Conservation (phyloP, 1,284 basidiomycete species). For the Microbotryomycetes sp. region DNA sequence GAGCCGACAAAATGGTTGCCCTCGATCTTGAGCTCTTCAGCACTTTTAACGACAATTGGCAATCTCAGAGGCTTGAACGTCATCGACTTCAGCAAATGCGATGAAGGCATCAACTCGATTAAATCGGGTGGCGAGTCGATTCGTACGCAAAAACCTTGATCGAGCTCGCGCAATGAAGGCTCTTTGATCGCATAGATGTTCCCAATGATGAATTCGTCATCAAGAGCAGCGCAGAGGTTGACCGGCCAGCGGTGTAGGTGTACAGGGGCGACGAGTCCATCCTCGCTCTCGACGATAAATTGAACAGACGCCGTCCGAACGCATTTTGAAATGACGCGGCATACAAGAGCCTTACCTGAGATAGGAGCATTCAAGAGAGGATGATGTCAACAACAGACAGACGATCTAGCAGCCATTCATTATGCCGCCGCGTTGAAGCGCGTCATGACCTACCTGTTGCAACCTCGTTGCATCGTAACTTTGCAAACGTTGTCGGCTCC, state of each 20-base stretch:
- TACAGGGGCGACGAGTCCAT: constrained; percentile 4
- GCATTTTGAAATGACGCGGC: constrained; percentile 2
- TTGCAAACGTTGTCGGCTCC: not conserved
- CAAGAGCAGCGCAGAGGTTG: not conserved
- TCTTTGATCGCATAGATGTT: constrained; percentile 17
- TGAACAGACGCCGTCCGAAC: constrained; percentile 14
- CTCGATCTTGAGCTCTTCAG: not conserved
- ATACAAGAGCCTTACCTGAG: constrained; percentile 12
- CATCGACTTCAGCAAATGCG: not conserved
- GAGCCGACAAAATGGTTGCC: constrained; percentile 10
- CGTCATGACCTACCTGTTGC: constrained; percentile 6
- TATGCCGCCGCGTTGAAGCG: not conserved
- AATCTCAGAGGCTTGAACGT: not conserved
- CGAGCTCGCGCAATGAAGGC: constrained; percentile 11
- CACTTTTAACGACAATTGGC: not conserved
- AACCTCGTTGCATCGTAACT: constrained; percentile 1
- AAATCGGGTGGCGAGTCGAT: constrained; percentile 24
- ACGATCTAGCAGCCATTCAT: not conserved
- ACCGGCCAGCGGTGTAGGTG: constrained; percentile 9
- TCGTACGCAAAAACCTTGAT: constrained; percentile 15
- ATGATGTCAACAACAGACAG: not conserved
- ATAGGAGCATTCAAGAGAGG: not conserved
- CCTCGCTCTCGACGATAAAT: constrained; percentile 19
- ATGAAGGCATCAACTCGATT: constrained; percentile 7
- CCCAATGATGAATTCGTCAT: constrained; percentile 8